Evolutionary conservation across 768 basidiomycete species (phyloP), one percentile per base, ranked within the genome.

Genomic region (Hygrocybe punicea): DNA sequence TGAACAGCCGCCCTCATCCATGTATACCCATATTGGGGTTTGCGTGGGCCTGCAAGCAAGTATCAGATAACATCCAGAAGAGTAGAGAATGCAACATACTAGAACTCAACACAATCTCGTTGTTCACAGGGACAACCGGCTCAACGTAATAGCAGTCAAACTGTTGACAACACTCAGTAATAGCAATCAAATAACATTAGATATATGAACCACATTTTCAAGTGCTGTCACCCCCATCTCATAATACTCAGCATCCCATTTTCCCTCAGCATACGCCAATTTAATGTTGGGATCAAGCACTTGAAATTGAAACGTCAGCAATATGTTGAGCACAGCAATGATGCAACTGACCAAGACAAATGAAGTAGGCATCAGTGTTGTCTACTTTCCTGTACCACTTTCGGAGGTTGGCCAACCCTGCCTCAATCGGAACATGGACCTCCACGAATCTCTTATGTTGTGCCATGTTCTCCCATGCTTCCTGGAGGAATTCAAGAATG

Each of bases 401-500:
- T 53, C 33, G 36, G 37, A 53, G 35, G 49, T 34, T 59, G 46
- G 25, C 58, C 23, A 51, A 60, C 45, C 50, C 52, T 14, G 55
- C 40, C 49, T 45, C 54, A 60, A 55, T 25, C 1, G 55, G 52
- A 33, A 36, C 17, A 19, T 29, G 25, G 21, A 62, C 24, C 34
- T 47, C 46, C 51, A 34, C 8, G 46, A 62, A 62, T 47, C 40
- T 62, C 13, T 50, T 44, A 11, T 42, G 44, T 29, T 42, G 23
- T 36, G 56, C 51, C 63, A 58, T 64, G 24, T 23, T 55, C 42
- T 59, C 58, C 60, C 58, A 63, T 19, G 36, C 39, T 53, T 63
- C 36, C 44, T 57, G 60, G n/a, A 63, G 55, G 42, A 59, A 63
- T 56, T 63, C 42, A 14, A 63, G 59, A 14, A 47, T 34, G 24